Evolutionary conservation across 192 early-diverging fungal species (phyloP), one percentile per base, ranked within the genome.

Genomic region (Backusella psychrophila): DNA sequence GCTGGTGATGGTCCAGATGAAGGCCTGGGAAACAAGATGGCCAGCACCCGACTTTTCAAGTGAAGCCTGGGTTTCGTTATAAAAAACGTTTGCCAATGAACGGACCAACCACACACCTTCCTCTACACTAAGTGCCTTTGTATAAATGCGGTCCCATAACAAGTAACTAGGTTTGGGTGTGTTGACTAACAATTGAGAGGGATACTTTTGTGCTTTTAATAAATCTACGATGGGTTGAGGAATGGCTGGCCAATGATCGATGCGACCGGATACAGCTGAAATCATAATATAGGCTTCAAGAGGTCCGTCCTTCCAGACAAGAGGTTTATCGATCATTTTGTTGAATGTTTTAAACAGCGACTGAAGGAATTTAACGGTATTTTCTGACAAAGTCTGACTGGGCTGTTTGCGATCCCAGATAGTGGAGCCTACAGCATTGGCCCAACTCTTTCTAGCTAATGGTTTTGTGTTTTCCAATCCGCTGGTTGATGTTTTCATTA

Each of bases 121-220:
- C 19, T 87, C 83, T 4, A 85, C 77, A 17, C 76, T 80, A 3
- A 88, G 80, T 41, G 92, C 86, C 79, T 95, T 95, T 68, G 87
- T 87, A 73, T 91, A 97, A 36, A 91, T 90, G 80, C 93, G 94
- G 70, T 97, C 95, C 88, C 92, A 93, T 46, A 96, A 80, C 12
- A 94, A 84, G 66, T 93, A 93, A 6, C 94, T 93, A 68, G 90
- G 91, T 71, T 92, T 90, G 19, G 88, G 80, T 6, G 75, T 76
- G 31, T 81, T 75, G 4, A 79, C 72, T 52, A 86, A 71, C 6
- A 87, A 69, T 1, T 82, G 65, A n/a, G 36, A 69, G 15, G 73
- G 77, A 31, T 78, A 81, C 36, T 87, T 86, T 34, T 84, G 78
- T 34, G 79, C 77, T 34, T 86, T 85, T 42, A 89, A 42, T 14